Conservation (phyloP, 495 filamentous ascomycete species). For the Schizothecium vesticola region DNA sequence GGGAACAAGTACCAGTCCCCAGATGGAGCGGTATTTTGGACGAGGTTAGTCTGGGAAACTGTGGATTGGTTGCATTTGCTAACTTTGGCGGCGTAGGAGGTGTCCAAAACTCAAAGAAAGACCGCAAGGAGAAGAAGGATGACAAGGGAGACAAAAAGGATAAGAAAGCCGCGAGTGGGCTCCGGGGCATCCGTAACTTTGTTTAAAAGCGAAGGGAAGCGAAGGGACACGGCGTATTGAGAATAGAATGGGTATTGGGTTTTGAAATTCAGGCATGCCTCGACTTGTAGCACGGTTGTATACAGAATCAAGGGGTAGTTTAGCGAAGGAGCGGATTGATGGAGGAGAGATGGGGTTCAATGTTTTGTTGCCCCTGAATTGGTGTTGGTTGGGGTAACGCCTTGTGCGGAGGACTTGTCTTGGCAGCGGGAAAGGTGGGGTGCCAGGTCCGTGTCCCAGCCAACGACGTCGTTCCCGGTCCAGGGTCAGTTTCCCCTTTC, state of each 20-base stretch:
- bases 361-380: background rate
- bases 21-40: conserved; percentile 40
- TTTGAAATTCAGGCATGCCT: background rate
- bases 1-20: conserved; percentile 34
- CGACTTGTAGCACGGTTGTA: background rate
- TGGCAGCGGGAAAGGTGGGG: background rate
- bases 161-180: conserved; percentile 43
- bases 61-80: conserved; percentile 19
- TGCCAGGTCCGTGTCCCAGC: background rate
- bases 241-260: background rate
- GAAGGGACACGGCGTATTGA: background rate
- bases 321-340: background rate
- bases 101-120: conserved; percentile 51
- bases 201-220: conserved; percentile 33
- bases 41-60: conserved; percentile 30
- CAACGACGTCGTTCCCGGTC: background rate
- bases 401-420: background rate
- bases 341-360: background rate
- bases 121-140: conserved; percentile 48
- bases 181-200: conserved; percentile 50
- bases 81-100: conserved; percentile 38
- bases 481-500: background rate
- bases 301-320: background rate
- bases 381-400: background rate
- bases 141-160: conserved; percentile 47